Conservation (phyloP, 1,284 basidiomycete species). For the Gomphus bonarii region DNA sequence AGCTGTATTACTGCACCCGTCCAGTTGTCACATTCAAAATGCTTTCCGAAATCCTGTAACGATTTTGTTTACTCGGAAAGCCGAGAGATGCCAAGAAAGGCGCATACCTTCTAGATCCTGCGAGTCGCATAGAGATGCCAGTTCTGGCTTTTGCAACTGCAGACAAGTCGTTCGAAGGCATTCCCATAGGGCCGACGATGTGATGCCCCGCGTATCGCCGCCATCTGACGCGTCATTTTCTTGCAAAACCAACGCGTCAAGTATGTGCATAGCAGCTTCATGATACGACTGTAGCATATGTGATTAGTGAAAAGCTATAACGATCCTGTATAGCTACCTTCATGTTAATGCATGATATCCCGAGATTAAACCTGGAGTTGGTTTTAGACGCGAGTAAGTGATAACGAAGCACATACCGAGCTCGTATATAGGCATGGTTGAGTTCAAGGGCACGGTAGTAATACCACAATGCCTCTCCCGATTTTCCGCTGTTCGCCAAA, state of each 20-base stretch:
- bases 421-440: constrained; percentile 90
- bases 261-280: constrained; percentile 75
- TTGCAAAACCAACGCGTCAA: constrained; percentile 80
- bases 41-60: constrained; percentile 5
- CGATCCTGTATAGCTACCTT: constrained; percentile 36
- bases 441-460: constrained; percentile 86
- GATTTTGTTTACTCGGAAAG: neutral
- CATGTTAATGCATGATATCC: constrained; percentile 85
- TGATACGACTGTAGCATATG: constrained; percentile 48
- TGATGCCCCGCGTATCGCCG: constrained; percentile 57
- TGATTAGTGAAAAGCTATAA: neutral
- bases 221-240: constrained; percentile 58
- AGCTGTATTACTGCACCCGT: neutral
- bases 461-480: constrained; percentile 79
- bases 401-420: constrained; percentile 39
- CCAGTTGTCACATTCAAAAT: neutral
- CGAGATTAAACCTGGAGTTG: constrained; percentile 69
- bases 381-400: constrained; percentile 6
- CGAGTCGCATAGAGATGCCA: constrained; percentile 60
- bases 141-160: constrained; percentile 63
- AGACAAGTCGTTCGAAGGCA: constrained; percentile 72
- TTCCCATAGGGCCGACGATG: constrained; percentile 73
- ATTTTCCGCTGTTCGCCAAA: constrained; percentile 83
- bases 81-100: neutral
- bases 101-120: constrained; percentile 62